These are phyloP conservation scores for Acanthamoeba polyphaga DNA, from an alignment of 208 protist species.

Conservation along the genomic window DNA sequence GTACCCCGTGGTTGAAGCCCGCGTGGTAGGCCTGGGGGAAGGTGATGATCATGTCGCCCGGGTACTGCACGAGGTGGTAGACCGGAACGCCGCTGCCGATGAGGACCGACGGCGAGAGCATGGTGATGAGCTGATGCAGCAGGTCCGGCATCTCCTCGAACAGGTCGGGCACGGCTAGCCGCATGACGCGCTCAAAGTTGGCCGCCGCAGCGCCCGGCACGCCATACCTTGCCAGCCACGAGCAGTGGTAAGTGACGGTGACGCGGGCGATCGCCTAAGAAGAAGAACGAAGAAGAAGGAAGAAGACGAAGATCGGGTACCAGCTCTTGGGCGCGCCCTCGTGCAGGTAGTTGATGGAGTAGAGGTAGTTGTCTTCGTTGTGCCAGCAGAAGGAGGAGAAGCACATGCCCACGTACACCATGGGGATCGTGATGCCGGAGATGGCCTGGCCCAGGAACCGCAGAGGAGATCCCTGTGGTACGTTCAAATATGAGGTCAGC, in stretches of 20 bases:
- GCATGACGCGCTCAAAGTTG: constrained; percentile 86
- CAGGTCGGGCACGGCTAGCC: constrained; percentile 73
- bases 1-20: constrained; percentile 88
- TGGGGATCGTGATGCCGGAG: constrained; percentile 80
- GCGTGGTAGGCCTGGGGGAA: constrained; percentile 91
- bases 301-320: constrained; percentile 80
- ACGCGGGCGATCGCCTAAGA: neutral
- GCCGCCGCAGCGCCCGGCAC: constrained; percentile 62
- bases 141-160: constrained; percentile 87
- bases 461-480: constrained; percentile 34
- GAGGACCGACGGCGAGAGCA: constrained; percentile 83
- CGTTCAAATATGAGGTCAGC: too few relatives aligned
- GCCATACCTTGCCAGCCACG: constrained; percentile 54
- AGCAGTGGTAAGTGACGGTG: neutral
- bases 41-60: constrained; percentile 89
- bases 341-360: constrained; percentile 91
- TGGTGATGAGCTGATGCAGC: constrained; percentile 88
- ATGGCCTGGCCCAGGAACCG: constrained; percentile 69
- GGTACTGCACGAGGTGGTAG: constrained; percentile 79
- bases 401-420: constrained; percentile 89
- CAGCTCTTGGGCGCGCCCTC: constrained; percentile 88
- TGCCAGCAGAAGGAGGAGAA: constrained; percentile 92
- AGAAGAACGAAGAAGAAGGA: neutral
- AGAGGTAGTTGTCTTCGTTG: constrained; percentile 90
- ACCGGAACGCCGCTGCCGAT: constrained; percentile 80